phyloP scores from a whole-genome alignment of 2,329 filamentous ascomycete species.

The Trichoderma sp. region DNA sequence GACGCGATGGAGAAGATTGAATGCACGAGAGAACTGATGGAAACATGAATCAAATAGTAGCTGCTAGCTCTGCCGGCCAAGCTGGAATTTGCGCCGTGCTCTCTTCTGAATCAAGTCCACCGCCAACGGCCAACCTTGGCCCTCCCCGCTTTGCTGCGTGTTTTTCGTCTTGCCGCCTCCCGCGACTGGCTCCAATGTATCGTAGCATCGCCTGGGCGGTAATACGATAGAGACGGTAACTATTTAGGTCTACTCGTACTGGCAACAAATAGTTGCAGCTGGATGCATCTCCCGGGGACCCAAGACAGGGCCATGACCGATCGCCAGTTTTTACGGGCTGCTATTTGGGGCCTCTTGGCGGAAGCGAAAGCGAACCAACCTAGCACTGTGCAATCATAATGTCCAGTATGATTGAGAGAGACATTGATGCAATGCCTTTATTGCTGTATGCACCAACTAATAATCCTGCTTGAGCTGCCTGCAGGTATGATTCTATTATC shows the following conservation, averaged over 20 bases:
- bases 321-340: conserved; percentile 9
- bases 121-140: neutral
- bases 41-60: neutral
- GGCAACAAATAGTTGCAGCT: neutral
- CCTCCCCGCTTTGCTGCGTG: conserved; percentile 4
- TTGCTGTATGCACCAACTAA: no score
- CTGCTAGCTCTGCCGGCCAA: neutral
- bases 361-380: neutral
- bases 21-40: neutral
- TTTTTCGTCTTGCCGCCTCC: neutral
- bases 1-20: neutral
- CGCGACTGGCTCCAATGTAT: neutral
- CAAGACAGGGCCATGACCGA: neutral
- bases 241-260: neutral
- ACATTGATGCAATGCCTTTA: neutral
- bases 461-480: no score
- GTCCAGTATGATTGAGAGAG: neutral
- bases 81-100: conserved; percentile 11
- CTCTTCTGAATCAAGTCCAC: no score
- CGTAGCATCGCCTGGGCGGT: neutral
- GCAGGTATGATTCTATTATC: no score
- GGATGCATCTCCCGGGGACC: neutral
- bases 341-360: conserved; percentile 8
- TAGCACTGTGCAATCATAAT: no score
- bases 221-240: neutral